These are phyloP conservation scores for Venturiaceae sp. DNA, from an alignment of 2,329 filamentous ascomycete genomes.

Conservation along the genomic window DNA sequence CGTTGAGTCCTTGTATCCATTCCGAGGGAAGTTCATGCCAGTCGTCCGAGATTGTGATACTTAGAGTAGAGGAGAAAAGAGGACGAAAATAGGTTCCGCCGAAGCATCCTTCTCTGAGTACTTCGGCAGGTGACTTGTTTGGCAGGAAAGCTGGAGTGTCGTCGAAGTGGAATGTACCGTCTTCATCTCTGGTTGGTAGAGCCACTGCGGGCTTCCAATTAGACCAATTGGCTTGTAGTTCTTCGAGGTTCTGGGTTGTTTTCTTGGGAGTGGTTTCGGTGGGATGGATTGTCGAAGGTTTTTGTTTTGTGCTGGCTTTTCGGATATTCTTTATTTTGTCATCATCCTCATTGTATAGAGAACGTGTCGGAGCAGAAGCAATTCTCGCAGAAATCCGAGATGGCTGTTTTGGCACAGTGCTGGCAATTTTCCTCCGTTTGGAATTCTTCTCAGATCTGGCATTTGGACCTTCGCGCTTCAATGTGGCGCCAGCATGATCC, in stretches of 20 bases:
- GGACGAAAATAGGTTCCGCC: conserved; percentile 44
- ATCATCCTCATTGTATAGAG: conserved; percentile 29
- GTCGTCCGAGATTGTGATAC: conserved; percentile 33
- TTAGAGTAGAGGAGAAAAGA: conserved; percentile 33
- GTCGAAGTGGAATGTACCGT: conserved; percentile 37
- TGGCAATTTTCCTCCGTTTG: conserved; percentile 31
- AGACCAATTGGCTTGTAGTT: conserved; percentile 30
- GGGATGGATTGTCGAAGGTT: not conserved
- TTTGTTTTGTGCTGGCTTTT: not conserved
- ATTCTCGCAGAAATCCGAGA: conserved; percentile 39
- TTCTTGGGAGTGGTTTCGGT: not conserved
- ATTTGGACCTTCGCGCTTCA: not conserved
- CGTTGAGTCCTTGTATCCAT: conserved; percentile 34
- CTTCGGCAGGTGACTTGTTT: conserved; percentile 43
- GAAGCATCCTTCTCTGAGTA: conserved; percentile 43
- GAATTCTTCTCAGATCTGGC: conserved; percentile 10
- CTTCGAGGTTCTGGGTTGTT: not conserved
- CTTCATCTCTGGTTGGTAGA: conserved; percentile 30
- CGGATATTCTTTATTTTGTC: conserved; percentile 10
- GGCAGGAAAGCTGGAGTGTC: conserved; percentile 36
- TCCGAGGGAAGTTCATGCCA: conserved; percentile 34
- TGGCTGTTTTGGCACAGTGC: conserved; percentile 18
- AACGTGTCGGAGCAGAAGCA: conserved; percentile 26
- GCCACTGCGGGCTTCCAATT: conserved; percentile 31
- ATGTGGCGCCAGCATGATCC: conserved; percentile 15